Conservation (phyloP, 2,329 filamentous ascomycete species). For the Colletotrichum cuscutae region DNA sequence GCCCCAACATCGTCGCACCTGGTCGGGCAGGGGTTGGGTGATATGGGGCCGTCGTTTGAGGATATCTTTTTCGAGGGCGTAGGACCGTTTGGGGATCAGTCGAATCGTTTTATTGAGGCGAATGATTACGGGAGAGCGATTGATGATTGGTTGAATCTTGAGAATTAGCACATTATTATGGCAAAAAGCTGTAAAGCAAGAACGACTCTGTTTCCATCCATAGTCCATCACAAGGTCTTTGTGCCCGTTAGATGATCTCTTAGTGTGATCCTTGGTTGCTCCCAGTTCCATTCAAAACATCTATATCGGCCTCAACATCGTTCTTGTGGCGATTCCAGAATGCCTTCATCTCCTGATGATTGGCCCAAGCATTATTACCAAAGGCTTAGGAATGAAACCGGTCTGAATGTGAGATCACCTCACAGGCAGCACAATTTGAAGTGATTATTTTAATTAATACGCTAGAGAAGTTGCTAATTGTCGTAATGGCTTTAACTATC, state of each 20-base stretch:
- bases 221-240: no score
- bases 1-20: neutral
- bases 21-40: neutral
- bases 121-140: slow-evolving; percentile 48
- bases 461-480: neutral
- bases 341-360: no score
- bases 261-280: no score
- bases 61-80: slow-evolving; percentile 39
- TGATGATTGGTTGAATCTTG: slow-evolving; percentile 45
- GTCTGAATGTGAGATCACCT: no score
- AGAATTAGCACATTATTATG: neutral
- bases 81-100: slow-evolving; percentile 37
- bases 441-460: neutral
- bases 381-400: no score
- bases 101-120: slow-evolving; percentile 45
- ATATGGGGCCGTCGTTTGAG: slow-evolving; percentile 29
- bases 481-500: no score
- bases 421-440: no score
- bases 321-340: no score
- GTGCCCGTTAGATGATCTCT: no score
- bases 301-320: no score
- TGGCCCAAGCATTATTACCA: no score
- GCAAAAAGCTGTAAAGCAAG: neutral
- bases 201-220: neutral
- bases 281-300: no score